phyloP scores from a whole-genome alignment of 805 yeast genomes.

The Candida chauliodis region DNA sequence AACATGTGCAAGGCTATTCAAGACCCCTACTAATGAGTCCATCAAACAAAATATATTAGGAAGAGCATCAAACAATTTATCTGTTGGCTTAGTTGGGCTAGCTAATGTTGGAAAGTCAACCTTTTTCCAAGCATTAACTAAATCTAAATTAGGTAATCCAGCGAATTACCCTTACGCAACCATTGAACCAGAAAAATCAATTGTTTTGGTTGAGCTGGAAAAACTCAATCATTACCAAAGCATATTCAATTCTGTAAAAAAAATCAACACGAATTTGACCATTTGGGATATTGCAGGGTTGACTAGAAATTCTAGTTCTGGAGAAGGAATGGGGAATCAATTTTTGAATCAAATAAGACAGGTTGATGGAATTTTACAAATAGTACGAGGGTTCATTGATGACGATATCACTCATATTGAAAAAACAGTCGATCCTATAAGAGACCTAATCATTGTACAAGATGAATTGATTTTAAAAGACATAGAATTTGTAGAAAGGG shows the following conservation, averaged over 20 bases:
- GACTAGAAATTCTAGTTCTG: slow-evolving; percentile 57
- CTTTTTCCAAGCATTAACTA: slow-evolving; percentile 54
- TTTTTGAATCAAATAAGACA: slow-evolving; percentile 65
- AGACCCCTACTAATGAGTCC: not conserved
- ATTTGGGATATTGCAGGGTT: slow-evolving; percentile 70
- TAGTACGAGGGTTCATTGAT: slow-evolving; percentile 62
- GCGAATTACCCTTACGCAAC: slow-evolving; percentile 69
- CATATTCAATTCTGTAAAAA: slow-evolving; percentile 47
- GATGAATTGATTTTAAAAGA: slow-evolving; percentile 62
- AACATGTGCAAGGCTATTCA: not conserved
- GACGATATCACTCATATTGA: slow-evolving; percentile 67
- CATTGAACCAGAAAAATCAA: slow-evolving; percentile 68
- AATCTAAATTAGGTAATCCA: slow-evolving; percentile 54
- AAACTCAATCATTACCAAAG: slow-evolving; percentile 46
- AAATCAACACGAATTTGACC: slow-evolving; percentile 53
- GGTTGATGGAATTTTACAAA: slow-evolving; percentile 69
- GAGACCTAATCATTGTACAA: slow-evolving; percentile 60
- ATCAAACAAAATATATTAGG: slow-evolving; percentile 17
- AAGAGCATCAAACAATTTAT: slow-evolving; percentile 34
- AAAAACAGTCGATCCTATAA: slow-evolving; percentile 53
- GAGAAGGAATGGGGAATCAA: slow-evolving; percentile 74
- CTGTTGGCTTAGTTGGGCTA: slow-evolving; percentile 50
- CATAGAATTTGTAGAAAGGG: slow-evolving; percentile 59
- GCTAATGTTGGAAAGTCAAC: slow-evolving; percentile 58
- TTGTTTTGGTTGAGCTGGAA: slow-evolving; percentile 49